Conservation (phyloP, 192 early-diverging fungal genomes). For the Martensiomyces pterosporus region DNA sequence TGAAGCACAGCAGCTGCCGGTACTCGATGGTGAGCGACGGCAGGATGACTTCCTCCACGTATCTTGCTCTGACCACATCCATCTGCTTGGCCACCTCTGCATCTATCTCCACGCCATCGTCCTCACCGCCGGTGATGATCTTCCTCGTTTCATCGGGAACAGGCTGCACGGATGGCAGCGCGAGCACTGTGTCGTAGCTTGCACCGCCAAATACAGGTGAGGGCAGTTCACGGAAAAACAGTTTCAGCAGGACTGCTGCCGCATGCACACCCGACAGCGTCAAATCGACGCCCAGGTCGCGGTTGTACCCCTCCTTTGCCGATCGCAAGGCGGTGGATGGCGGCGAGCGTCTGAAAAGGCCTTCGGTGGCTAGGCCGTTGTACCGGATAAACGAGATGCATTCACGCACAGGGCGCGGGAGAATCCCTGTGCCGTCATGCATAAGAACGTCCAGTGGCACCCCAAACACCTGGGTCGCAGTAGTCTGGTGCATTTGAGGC, state of each 20-base stretch:
- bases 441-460: slow-evolving; percentile 61
- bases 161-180: slow-evolving; percentile 25
- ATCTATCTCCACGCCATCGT: slow-evolving; percentile 2
- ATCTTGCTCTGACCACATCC: slow-evolving; percentile 20
- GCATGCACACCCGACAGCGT: slow-evolving; percentile 67
- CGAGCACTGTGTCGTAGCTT: slow-evolving; percentile 52
- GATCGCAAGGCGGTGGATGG: slow-evolving; percentile 60
- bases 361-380: slow-evolving; percentile 70
- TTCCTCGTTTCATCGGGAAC: neutral
- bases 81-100: slow-evolving; percentile 25
- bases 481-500: neutral
- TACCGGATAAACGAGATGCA: slow-evolving; percentile 60
- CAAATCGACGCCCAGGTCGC: slow-evolving; percentile 52
- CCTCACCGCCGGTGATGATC: neutral
- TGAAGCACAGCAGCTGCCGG: slow-evolving; percentile 26
- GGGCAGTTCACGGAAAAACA: slow-evolving; percentile 79
- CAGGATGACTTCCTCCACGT: slow-evolving; percentile 31
- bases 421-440: slow-evolving; percentile 54
- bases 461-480: slow-evolving; percentile 57
- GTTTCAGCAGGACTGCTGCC: slow-evolving; percentile 75
- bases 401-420: slow-evolving; percentile 71
- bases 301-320: slow-evolving; percentile 38
- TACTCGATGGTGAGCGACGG: slow-evolving; percentile 23
- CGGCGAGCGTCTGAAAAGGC: slow-evolving; percentile 84
- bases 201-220: slow-evolving; percentile 59